These are phyloP conservation scores for Fusarium secorum DNA, from an alignment of 2,329 filamentous ascomycete species.

Conservation along the genomic window DNA sequence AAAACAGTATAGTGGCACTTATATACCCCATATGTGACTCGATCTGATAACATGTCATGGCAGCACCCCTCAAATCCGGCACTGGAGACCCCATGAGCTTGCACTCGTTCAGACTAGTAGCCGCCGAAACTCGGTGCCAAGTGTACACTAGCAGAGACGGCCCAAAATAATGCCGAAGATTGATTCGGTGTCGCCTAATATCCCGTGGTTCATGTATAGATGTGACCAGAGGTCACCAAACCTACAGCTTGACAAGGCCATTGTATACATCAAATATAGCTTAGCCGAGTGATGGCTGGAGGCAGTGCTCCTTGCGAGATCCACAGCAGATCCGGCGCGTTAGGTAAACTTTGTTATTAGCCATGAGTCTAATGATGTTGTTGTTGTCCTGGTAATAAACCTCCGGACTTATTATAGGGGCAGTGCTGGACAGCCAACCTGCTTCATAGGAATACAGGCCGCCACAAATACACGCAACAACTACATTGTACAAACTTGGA, in stretches of 20 bases:
- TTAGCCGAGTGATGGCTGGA: conserved; percentile 1
- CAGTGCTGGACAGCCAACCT: not conserved
- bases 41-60: conserved; percentile 16
- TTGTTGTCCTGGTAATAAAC: not conserved
- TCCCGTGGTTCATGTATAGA: not conserved
- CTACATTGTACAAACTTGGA: not conserved
- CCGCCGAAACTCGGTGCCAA: conserved; percentile 8
- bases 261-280: conserved; percentile 6
- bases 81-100: not conserved
- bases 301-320: not conserved
- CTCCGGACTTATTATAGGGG: not conserved
- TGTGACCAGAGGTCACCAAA: not conserved
- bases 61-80: conserved; percentile 15
- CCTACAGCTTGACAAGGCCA: not conserved
- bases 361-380: not conserved
- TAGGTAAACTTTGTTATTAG: conserved; percentile 6
- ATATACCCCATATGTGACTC: conserved; percentile 16
- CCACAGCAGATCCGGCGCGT: not conserved
- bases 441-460: not conserved
- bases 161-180: conserved; percentile 9
- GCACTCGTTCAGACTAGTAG: not conserved
- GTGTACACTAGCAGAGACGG: not conserved
- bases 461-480: not conserved
- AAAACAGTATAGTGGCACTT: conserved; percentile 7
- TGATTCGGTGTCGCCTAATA: conserved; percentile 1